Conservation (phyloP, 306 rosid genomes). For the Rosa chinensis region DNA sequence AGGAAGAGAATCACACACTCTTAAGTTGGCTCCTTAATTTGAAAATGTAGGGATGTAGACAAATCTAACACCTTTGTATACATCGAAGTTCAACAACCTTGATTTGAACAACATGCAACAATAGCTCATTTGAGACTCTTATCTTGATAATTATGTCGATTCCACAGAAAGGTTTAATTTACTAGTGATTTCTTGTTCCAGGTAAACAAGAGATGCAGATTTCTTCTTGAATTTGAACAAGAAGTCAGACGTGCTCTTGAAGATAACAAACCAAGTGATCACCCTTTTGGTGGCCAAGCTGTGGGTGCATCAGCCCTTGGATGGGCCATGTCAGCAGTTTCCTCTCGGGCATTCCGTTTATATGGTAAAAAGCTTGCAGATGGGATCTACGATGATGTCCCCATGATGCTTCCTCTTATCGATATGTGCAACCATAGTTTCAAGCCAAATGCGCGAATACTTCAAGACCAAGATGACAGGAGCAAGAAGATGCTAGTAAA, state of each 20-base stretch:
- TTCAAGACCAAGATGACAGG: conserved; percentile 68
- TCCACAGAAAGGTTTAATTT: conserved; percentile 22
- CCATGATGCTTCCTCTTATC: conserved; percentile 96
- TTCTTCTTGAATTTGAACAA: conserved; percentile 88
- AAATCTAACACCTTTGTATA: conserved; percentile 1
- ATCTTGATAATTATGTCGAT: not conserved
- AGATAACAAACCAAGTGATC: conserved; percentile 50
- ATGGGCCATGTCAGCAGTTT: conserved; percentile 99
- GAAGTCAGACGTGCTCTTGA: conserved; percentile 54
- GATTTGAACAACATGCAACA: conserved; percentile 14
- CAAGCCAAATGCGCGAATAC: conserved; percentile 67
- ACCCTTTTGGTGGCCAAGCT: conserved; percentile 79
- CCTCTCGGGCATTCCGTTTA: conserved; percentile 83
- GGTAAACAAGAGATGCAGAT: conserved; percentile 95
- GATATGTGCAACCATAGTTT: conserved; percentile 99
- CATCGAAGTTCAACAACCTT: conserved; percentile 5
- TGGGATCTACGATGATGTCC: conserved; percentile 45
- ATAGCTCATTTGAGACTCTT: conserved; percentile 3
- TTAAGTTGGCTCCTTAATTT: not conserved
- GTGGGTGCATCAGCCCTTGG: conserved; percentile 93
- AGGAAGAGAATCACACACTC: not conserved
- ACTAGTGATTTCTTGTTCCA: conserved; percentile 35
- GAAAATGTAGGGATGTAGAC: not conserved
- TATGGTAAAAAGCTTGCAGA: conserved; percentile 56
- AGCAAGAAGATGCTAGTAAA: conserved; percentile 59